These are phyloP conservation scores for Rhodotorula sphaerocarpa DNA, from an alignment of 768 basidiomycete species.

Conservation along the genomic window DNA sequence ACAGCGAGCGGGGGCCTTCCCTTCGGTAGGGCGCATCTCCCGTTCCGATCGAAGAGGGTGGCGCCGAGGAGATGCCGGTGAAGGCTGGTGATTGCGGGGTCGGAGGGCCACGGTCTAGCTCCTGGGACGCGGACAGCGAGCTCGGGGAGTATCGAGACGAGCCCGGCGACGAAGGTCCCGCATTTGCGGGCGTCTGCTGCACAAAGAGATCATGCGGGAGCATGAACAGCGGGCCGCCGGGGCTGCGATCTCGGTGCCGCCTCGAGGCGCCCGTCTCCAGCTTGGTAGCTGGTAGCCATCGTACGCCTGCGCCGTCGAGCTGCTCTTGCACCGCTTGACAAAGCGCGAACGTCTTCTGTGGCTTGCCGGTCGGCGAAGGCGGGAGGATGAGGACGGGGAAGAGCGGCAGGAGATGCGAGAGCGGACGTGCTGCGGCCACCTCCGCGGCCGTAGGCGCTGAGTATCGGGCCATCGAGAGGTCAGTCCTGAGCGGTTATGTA, in stretches of 20 bases:
- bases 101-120: neutral
- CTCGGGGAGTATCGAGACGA: neutral
- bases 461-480: neutral
- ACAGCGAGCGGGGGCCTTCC: neutral
- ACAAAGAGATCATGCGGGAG: conserved; percentile 25
- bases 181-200: neutral
- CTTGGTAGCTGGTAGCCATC: neutral
- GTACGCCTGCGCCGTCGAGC: conserved; percentile 22
- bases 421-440: conserved; percentile 6
- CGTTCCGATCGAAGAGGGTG: neutral
- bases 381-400: conserved; percentile 29
- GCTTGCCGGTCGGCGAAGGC: conserved; percentile 22
- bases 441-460: conserved; percentile 23
- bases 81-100: neutral
- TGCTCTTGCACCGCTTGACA: conserved; percentile 18
- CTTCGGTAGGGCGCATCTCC: neutral
- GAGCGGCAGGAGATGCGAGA: conserved; percentile 22
- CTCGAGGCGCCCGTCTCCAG: neutral
- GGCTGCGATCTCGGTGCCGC: neutral
- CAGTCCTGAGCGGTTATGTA: neutral
- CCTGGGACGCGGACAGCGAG: neutral
- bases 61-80: conserved; percentile 6
- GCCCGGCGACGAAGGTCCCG: neutral
- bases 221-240: conserved; percentile 1
- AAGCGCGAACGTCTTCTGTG: conserved; percentile 19